These are phyloP conservation scores for Lipomyces japonicus DNA, from an alignment of 805 yeast genomes.

Conservation along the genomic window DNA sequence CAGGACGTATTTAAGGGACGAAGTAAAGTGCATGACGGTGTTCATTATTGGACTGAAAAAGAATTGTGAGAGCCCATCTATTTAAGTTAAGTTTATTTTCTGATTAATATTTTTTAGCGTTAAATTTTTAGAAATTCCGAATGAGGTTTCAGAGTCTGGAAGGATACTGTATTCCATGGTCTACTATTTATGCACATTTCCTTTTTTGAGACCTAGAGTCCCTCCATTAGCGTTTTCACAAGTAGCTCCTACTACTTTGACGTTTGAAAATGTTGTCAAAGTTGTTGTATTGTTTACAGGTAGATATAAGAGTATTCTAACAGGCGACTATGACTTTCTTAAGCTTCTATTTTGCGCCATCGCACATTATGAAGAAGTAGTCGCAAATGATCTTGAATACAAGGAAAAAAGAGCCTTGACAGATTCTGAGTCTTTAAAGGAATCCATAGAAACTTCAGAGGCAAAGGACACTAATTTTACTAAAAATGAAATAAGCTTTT, in stretches of 20 bases:
- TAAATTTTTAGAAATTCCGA: conserved; percentile 40
- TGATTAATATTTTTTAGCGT: conserved; percentile 10
- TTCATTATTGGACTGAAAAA: conserved; percentile 23
- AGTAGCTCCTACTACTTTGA: conserved; percentile 35
- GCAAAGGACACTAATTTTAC: neutral
- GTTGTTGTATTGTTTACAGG: conserved; percentile 47
- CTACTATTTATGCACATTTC: conserved; percentile 47
- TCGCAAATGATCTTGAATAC: conserved; percentile 7
- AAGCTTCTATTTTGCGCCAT: conserved; percentile 51
- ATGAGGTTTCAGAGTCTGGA: conserved; percentile 34
- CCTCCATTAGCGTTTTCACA: conserved; percentile 18
- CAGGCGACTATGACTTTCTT: conserved; percentile 41
- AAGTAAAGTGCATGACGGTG: conserved; percentile 27
- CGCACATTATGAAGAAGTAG: conserved; percentile 29
- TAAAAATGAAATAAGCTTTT: conserved; percentile 5
- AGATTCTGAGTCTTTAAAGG: neutral
- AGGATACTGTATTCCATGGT: conserved; percentile 43
- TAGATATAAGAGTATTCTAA: conserved; percentile 40
- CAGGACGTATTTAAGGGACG: conserved; percentile 32
- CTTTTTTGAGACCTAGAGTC: conserved; percentile 42
- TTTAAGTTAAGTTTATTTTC: neutral
- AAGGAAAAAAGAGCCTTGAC: conserved; percentile 15
- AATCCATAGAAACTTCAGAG: neutral
- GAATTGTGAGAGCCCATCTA: conserved; percentile 16
- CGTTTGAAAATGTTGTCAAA: conserved; percentile 44